Evolutionary conservation across 345 rosid genomes (phyloP).

Genomic region (Brassica nigra): DNA sequence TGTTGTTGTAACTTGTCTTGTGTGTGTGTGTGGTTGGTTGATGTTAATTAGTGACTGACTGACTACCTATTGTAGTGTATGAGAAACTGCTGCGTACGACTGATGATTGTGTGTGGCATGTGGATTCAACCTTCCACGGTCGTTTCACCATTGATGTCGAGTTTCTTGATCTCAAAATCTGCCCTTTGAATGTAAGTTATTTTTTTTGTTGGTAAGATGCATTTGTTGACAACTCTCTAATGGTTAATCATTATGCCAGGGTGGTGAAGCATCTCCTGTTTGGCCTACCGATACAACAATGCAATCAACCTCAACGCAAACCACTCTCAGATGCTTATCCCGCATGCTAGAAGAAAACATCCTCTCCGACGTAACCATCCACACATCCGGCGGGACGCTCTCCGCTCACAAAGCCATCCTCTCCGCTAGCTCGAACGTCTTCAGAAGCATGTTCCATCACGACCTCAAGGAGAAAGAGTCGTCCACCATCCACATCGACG

Average conservation of each 20-base stretch:
- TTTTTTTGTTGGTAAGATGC: background rate
- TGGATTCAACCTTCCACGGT: constrained; percentile 66
- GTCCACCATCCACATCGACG: constrained; percentile 74
- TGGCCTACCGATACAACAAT: constrained; percentile 71
- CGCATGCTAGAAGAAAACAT: constrained; percentile 87
- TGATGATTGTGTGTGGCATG: constrained; percentile 85
- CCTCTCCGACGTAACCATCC: constrained; percentile 74
- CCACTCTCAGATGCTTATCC: constrained; percentile 69
- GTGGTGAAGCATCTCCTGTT: constrained; percentile 64
- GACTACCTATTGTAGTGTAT: constrained; percentile 44
- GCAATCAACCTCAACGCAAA: constrained; percentile 63
- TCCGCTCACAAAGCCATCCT: constrained; percentile 86
- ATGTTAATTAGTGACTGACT: background rate
- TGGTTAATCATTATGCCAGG: constrained; percentile 43
- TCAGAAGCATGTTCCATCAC: constrained; percentile 88
- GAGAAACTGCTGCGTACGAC: constrained; percentile 68
- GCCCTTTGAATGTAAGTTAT: constrained; percentile 66
- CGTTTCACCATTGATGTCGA: constrained; percentile 86
- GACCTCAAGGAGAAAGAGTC: constrained; percentile 90
- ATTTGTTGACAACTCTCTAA: background rate
- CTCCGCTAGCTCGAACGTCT: constrained; percentile 85
- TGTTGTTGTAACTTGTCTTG: background rate
- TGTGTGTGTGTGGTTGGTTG: background rate
- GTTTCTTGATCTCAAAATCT: constrained; percentile 85
- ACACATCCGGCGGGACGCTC: constrained; percentile 72